Base-by-base conservation (phyloP, 805 yeast species). In the Diddensiella transvaalensis region DNA sequence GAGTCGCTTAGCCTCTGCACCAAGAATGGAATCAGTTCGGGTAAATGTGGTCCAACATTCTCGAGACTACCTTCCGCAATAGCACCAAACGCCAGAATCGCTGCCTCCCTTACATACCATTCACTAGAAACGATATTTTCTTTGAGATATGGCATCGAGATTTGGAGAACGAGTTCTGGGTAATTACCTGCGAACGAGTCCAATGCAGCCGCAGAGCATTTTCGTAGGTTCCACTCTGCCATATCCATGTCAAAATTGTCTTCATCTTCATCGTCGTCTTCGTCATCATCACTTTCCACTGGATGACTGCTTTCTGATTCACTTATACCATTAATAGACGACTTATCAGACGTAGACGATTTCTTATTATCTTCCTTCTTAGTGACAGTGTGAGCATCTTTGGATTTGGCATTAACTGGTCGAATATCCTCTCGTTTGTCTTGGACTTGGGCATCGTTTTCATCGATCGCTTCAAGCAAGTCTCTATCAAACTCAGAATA, bases 21-120 rank as follows among this genome's bases (percentile, higher is more conserved):
- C 52, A 93, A 72, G 62, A 83, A 89, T 32, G 96, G 96, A 29
- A 91, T 81, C 41, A 93, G 70, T 23, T 81, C 77, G 2, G 96
- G 95, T 36, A 93, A 70, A 57, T 85, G 85, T 36, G 79, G 80
- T 18, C 81, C 67, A 3, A 89, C 82, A 45, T 78, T 74, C 48
- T 83, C 87, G 40, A 83, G 72, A 56, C 95, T 89, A 55, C 96
- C 95, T 57, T 85, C 90, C 32, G 96, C 87, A 60, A 91, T 82
- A 23, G 98, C 98, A 53, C 99, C 99, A 61, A 93, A 77, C 1
- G 98, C 97, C 41, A 93, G 72, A 22, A 93, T 90, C 1, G 96
- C 82, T 3, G 97, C 93, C 65, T 93, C 99, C 51, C 97, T 78
- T 5, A 86, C 78, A 21, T 86, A 87, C 99, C 99, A 93, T 51